phyloP scores from a whole-genome alignment of 2,329 filamentous ascomycete species.

The Fusarium floridanum region DNA sequence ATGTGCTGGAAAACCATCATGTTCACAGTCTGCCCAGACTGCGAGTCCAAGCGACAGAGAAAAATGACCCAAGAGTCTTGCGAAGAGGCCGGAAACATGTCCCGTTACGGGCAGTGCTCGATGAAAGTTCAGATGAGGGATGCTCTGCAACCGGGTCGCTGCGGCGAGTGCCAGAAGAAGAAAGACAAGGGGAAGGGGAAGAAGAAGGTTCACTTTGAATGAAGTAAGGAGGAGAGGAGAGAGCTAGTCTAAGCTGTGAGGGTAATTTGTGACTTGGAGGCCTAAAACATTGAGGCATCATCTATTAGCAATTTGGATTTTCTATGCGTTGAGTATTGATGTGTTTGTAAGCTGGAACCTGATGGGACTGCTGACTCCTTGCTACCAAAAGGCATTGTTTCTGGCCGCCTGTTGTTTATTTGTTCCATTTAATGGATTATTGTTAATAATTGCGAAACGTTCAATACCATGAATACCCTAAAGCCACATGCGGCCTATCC shows the following conservation, averaged over 20 bases:
- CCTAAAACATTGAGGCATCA: background rate
- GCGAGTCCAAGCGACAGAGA: background rate
- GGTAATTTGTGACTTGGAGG: background rate
- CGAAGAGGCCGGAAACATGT: background rate
- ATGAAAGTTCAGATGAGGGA: background rate
- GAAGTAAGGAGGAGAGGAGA: background rate
- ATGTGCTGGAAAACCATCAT: conserved; percentile 10
- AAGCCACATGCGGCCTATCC: no score
- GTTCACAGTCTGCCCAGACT: background rate
- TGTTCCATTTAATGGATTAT: background rate
- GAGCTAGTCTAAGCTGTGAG: background rate
- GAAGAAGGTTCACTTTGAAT: background rate
- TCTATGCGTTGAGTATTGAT: background rate
- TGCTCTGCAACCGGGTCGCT: background rate
- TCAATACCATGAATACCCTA: background rate
- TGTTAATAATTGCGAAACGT: background rate
- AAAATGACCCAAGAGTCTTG: background rate
- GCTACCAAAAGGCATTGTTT: background rate
- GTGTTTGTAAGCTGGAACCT: background rate
- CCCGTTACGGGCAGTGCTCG: background rate
- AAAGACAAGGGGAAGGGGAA: background rate
- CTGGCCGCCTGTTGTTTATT: background rate
- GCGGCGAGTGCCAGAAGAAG: background rate
- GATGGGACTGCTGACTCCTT: background rate
- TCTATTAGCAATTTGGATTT: background rate